Conservation (phyloP, 1,284 basidiomycete species). For the Cutaneotrichosporon sp. region DNA sequence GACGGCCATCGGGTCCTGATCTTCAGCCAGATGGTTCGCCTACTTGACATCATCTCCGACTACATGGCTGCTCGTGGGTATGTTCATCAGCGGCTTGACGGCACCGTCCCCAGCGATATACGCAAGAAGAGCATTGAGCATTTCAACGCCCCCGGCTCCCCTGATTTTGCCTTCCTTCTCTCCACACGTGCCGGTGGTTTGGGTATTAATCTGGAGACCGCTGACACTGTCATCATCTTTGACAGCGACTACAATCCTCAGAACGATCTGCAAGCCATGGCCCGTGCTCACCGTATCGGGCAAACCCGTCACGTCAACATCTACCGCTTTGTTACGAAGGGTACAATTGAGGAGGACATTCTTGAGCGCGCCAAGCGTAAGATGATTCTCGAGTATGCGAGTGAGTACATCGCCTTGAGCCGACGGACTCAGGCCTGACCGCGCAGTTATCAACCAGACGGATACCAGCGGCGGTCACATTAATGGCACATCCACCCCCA, state of each 20-base stretch:
- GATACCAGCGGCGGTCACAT: slow-evolving; percentile 97
- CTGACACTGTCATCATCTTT: slow-evolving; percentile 98
- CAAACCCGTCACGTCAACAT: slow-evolving; percentile 98
- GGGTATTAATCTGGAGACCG: slow-evolving; percentile 97
- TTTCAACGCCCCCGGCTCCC: slow-evolving; percentile 68
- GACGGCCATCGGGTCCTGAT: slow-evolving; percentile 96
- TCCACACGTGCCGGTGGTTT: slow-evolving; percentile 96
- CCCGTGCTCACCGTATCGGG: slow-evolving; percentile 91
- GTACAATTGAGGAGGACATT: slow-evolving; percentile 98
- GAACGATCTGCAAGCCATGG: slow-evolving; percentile 99
- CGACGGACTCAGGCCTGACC: slow-evolving; percentile 13
- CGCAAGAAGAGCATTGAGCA: slow-evolving; percentile 80
- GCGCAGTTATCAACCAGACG: slow-evolving; percentile 95
- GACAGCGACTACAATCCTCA: slow-evolving; percentile 76
- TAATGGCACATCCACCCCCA: slow-evolving; percentile 71
- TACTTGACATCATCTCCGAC: slow-evolving; percentile 97
- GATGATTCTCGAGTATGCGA: slow-evolving; percentile 99
- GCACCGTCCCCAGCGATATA: slow-evolving; percentile 66
- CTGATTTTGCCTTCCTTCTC: slow-evolving; percentile 76
- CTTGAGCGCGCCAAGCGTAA: slow-evolving; percentile 97
- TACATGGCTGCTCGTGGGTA: slow-evolving; percentile 90
- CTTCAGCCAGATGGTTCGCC: slow-evolving; percentile 99
- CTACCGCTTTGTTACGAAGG: slow-evolving; percentile 94
- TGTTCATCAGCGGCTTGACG: slow-evolving; percentile 73
- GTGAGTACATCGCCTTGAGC: slow-evolving; percentile 55